Conservation (phyloP, 805 yeast species). For the Hanseniaspora pseudoguilliermondii region DNA sequence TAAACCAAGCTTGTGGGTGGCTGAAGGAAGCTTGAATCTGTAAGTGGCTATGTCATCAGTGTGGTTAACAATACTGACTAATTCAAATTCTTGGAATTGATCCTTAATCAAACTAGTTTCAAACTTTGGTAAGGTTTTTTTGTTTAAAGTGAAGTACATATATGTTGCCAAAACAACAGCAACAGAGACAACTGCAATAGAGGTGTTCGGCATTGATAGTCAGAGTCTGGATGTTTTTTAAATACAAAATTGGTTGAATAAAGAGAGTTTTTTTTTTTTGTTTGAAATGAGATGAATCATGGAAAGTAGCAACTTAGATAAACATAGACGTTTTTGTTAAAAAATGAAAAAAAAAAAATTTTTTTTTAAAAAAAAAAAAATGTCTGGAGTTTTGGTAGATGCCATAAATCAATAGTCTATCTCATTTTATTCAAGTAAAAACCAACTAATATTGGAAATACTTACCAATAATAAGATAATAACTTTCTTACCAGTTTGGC, state of each 20-base stretch:
- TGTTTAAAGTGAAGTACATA: conserved; percentile 26
- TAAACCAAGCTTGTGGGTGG: conserved; percentile 64
- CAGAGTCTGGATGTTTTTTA: background rate
- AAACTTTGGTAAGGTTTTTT: conserved; percentile 31
- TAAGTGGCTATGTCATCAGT: conserved; percentile 73
- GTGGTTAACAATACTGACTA: conserved; percentile 61
- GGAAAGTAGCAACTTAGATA: no score
- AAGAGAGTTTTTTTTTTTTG: background rate
- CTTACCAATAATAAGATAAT: no score
- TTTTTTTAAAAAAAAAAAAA: no score
- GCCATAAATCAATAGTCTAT: no score
- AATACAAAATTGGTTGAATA: background rate
- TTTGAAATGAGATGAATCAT: no score
- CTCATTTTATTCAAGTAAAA: no score
- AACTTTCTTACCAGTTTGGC: no score
- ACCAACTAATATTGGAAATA: no score
- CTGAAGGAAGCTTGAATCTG: conserved; percentile 69
- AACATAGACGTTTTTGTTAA: no score
- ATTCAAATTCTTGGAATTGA: conserved; percentile 64
- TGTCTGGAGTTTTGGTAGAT: no score
- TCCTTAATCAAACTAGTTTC: conserved; percentile 38
- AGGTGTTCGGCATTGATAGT: background rate
- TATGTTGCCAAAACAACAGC: conserved; percentile 16
- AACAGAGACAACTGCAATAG: conserved; percentile 16
- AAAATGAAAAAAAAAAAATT: no score